These are phyloP conservation scores for Cynanchum wilfordii DNA, from an alignment of 257 asterid species.

Conservation along the genomic window DNA sequence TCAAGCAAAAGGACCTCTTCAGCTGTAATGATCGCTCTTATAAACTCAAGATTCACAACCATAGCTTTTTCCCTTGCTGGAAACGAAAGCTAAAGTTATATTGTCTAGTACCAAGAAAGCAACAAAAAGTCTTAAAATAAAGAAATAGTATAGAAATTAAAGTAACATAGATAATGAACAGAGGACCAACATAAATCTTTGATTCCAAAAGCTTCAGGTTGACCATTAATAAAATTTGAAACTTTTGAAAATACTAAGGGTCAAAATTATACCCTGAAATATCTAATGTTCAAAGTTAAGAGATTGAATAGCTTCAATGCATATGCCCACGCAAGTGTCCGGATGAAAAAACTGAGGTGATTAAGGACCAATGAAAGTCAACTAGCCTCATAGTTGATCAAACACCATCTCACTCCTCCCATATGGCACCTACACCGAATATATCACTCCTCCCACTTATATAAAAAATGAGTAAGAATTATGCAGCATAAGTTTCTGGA, in stretches of 20 bases:
- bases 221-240: background rate
- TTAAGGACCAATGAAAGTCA: background rate
- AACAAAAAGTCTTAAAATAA: background rate
- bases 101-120: background rate
- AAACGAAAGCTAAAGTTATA: conserved; percentile 5
- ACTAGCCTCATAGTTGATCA: background rate
- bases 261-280: background rate
- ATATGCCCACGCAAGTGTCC: background rate
- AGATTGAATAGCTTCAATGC: background rate
- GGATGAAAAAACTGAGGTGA: background rate
- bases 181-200: conserved; percentile 1
- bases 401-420: background rate
- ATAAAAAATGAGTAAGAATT: background rate
- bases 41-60: conserved; percentile 91
- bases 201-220: background rate
- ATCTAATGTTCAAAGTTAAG: background rate
- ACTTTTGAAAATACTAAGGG: background rate
- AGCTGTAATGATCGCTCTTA: conserved; percentile 90
- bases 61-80: conserved; percentile 98
- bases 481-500: background rate
- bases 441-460: background rate
- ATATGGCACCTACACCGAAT: background rate
- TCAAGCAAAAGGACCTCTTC: conserved; percentile 93
- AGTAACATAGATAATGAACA: background rate
- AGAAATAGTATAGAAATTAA: background rate